phyloP scores from a whole-genome alignment of 1,284 basidiomycete species.

The Flammula alnicola region DNA sequence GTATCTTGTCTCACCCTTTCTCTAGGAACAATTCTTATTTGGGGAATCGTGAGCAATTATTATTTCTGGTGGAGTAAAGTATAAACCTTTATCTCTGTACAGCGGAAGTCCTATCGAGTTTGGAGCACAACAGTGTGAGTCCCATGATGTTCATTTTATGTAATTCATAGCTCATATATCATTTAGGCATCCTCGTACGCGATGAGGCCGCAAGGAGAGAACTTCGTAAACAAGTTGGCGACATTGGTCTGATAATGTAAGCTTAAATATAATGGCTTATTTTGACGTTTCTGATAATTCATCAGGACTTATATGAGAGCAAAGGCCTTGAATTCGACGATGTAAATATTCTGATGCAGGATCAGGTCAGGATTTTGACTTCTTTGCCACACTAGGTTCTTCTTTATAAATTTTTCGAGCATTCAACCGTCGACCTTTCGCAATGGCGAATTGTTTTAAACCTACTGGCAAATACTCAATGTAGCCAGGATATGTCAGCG shows the following conservation, averaged over 20 bases:
- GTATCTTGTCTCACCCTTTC: background rate
- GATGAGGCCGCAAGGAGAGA: slow-evolving; percentile 56
- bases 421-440: slow-evolving; percentile 53
- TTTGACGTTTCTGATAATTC: slow-evolving; percentile 1
- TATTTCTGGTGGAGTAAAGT: background rate
- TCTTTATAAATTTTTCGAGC: slow-evolving; percentile 73
- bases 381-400: slow-evolving; percentile 58
- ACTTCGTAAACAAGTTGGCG: slow-evolving; percentile 58
- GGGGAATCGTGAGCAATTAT: slow-evolving; percentile 27
- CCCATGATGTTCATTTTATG: background rate
- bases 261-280: slow-evolving; percentile 24
- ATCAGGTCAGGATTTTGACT: background rate
- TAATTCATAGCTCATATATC: background rate
- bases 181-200: slow-evolving; percentile 78
- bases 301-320: slow-evolving; percentile 74
- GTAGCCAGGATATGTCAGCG: slow-evolving; percentile 33
- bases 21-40: slow-evolving; percentile 31
- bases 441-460: slow-evolving; percentile 71
- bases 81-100: background rate
- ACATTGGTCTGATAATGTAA: slow-evolving; percentile 68
- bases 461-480: slow-evolving; percentile 29
- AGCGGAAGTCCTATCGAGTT: slow-evolving; percentile 49
- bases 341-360: slow-evolving; percentile 41
- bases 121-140: slow-evolving; percentile 70
- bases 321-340: slow-evolving; percentile 81